phyloP scores from a whole-genome alignment of 441 rosid species.

The Gossypium trilobum region DNA sequence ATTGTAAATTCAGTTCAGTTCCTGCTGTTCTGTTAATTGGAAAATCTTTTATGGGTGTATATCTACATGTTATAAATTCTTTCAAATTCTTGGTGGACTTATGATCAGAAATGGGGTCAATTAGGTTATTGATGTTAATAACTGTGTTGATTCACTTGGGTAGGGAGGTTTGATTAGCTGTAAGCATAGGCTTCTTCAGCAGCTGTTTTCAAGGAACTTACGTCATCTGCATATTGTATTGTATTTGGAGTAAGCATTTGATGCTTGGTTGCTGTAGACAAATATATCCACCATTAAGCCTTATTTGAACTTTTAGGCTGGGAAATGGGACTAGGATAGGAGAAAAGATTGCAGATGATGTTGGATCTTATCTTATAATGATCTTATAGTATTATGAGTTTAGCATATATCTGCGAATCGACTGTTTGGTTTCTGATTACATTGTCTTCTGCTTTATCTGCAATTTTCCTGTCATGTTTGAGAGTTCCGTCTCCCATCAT shows the following conservation, averaged over 20 bases:
- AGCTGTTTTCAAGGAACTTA: background rate
- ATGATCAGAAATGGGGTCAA: background rate
- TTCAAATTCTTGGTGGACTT: background rate
- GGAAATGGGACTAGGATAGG: background rate
- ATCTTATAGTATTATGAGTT: background rate
- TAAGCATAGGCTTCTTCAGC: background rate
- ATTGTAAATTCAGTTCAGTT: constrained; percentile 8
- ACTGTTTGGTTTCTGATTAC: background rate
- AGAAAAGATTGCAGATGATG: background rate
- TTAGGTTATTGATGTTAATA: background rate
- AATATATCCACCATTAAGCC: background rate
- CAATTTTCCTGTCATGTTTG: background rate
- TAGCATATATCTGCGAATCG: background rate
- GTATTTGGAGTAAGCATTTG: background rate
- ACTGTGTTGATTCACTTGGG: background rate
- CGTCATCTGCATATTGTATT: background rate
- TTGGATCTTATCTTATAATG: background rate
- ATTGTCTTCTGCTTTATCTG: background rate
- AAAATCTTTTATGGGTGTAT: background rate
- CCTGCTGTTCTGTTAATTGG: background rate
- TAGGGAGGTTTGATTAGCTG: background rate
- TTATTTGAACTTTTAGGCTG: background rate
- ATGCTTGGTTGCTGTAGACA: background rate
- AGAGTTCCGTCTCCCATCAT: background rate
- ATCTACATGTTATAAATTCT: background rate